A percentile compares a stretch with the other conserved stretches of the same genome.
These are phyloP conservation scores for Wolfiporia cocos DNA, from an alignment of 1,284 basidiomycete genomes.

Conservation along the genomic window DNA sequence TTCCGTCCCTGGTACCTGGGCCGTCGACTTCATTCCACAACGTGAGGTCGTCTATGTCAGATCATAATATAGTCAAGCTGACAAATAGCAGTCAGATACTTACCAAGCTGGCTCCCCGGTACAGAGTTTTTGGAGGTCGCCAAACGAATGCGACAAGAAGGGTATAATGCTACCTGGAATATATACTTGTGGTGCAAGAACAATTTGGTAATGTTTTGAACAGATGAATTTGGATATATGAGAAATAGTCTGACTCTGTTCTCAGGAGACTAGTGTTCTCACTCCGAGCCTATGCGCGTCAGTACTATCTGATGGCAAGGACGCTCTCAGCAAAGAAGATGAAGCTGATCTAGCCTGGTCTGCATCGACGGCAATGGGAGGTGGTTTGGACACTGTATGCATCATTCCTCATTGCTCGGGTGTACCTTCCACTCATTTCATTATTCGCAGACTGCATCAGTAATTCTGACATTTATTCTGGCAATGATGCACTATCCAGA, in stretches of 20 bases:
- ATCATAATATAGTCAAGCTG: background rate
- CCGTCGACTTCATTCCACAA: background rate
- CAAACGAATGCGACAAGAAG: background rate
- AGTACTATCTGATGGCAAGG: background rate
- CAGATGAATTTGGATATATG: too few relatives aligned
- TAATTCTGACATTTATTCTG: slow-evolving; percentile 20
- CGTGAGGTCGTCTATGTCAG: background rate
- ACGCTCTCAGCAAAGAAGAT: background rate
- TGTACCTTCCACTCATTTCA: background rate
- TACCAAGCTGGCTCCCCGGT: background rate
- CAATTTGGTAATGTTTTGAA: background rate
- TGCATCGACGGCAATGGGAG: slow-evolving; percentile 3
- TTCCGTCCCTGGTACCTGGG: background rate
- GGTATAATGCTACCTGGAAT: background rate
- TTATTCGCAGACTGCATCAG: slow-evolving; percentile 18
- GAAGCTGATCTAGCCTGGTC: background rate
- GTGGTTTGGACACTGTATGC: slow-evolving; percentile 24
- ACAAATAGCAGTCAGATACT: background rate
- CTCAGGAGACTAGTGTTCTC: background rate
- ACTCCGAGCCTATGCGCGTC: background rate
- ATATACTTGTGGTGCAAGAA: background rate
- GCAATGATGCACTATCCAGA: slow-evolving; percentile 21
- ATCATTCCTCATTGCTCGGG: background rate
- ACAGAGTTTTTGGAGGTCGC: background rate
- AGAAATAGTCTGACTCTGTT: background rate